Evolutionary conservation across 129 eudicot species (phyloP).

Genomic region (Heracleum sosnowskyi): DNA sequence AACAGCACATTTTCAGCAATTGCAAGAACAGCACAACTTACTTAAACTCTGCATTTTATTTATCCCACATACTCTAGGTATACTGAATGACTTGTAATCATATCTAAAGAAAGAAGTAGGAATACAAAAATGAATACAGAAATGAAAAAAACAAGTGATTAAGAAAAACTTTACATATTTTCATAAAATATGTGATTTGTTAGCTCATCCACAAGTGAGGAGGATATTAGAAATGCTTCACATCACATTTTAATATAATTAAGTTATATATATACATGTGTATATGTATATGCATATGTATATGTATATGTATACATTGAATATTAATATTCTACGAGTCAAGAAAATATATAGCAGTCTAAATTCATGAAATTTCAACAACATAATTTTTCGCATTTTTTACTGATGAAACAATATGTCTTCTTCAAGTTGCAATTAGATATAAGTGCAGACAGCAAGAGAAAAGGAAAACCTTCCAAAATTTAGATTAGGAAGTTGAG

Average conservation of each 20-base stretch:
- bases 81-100: neutral
- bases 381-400: neutral
- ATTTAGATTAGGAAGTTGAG: constrained; percentile 35
- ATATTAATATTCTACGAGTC: neutral
- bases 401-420: neutral
- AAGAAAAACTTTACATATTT: neutral
- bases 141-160: neutral
- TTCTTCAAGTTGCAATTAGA: constrained; percentile 1
- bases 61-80: neutral
- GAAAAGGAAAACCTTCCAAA: constrained; percentile 52
- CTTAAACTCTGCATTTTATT: neutral
- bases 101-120: neutral
- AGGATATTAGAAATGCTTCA: neutral
- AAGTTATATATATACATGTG: neutral
- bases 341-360: neutral
- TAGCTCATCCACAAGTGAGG: neutral
- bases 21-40: neutral
- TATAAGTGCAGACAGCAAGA: neutral
- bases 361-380: neutral
- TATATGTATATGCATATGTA: too few relatives aligned
- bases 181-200: neutral
- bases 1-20: neutral
- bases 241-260: neutral
- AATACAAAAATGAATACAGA: neutral
- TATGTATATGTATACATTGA: too few relatives aligned